Percentiles rank a stretch among this genome's conserved stretches.
Evolutionary conservation across 768 basidiomycete species (phyloP).

Genomic region (Leucocoprinus birnbaumii): DNA sequence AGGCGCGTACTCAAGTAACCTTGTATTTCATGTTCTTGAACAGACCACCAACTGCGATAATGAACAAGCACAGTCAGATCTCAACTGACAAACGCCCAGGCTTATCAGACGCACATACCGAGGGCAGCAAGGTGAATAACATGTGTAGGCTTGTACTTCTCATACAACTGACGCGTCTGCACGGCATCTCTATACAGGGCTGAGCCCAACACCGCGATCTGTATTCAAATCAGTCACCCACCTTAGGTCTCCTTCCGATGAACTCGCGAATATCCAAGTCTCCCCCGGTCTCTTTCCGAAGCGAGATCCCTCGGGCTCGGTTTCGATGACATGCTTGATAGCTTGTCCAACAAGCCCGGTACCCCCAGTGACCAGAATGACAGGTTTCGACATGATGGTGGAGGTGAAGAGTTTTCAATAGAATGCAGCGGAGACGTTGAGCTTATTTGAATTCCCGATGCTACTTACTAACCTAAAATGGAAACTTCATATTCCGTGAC

Average conservation of each 20-base stretch:
- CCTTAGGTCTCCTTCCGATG: conserved; percentile 84
- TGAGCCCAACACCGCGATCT: background rate
- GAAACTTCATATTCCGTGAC: conserved; percentile 1
- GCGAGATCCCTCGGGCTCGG: conserved; percentile 71
- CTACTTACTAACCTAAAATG: background rate
- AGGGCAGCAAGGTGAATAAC: conserved; percentile 96
- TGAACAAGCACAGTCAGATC: background rate
- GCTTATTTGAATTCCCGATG: no score
- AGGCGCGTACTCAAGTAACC: conserved; percentile 32
- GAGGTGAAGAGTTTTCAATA: background rate
- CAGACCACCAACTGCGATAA: conserved; percentile 76
- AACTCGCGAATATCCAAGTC: conserved; percentile 82
- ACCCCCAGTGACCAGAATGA: conserved; percentile 83
- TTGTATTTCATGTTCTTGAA: conserved; percentile 97
- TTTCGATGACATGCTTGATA: conserved; percentile 74
- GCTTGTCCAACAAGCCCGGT: conserved; percentile 86
- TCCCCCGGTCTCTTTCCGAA: conserved; percentile 79
- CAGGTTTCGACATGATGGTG: conserved; percentile 29
- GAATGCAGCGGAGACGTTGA: background rate
- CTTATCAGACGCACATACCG: conserved; percentile 45
- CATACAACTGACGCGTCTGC: conserved; percentile 71
- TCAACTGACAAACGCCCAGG: background rate
- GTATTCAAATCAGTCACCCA: conserved; percentile 23
- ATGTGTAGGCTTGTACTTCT: conserved; percentile 92
- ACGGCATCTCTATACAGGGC: conserved; percentile 52